Evolutionary conservation across 2,329 filamentous ascomycete genomes (phyloP).

Genomic region (Fusarium anthophilum): DNA sequence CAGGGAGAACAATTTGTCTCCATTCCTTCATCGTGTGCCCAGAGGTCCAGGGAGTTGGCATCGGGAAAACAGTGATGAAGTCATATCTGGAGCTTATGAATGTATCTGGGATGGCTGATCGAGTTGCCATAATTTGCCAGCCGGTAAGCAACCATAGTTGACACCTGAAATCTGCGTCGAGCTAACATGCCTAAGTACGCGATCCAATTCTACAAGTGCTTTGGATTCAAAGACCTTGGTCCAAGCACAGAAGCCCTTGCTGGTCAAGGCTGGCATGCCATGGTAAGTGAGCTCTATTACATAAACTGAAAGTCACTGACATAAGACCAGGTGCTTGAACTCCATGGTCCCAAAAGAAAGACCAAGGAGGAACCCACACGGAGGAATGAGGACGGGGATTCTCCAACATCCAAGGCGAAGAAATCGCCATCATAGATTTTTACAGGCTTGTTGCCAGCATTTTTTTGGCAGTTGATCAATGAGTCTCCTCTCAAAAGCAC

Average conservation of each 20-base stretch:
- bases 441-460: neutral
- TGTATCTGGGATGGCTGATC: constrained; percentile 73
- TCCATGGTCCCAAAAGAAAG: constrained; percentile 39
- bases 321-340: constrained; percentile 34
- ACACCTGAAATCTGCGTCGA: too few relatives aligned
- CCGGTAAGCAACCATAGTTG: constrained; percentile 59
- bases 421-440: constrained; percentile 7
- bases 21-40: constrained; percentile 86
- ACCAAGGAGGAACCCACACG: constrained; percentile 38
- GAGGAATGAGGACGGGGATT: constrained; percentile 26
- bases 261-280: constrained; percentile 83
- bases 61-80: constrained; percentile 78
- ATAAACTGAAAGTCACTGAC: neutral
- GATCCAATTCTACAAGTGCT: constrained; percentile 77
- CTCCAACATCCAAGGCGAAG: constrained; percentile 7
- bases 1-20: constrained; percentile 78
- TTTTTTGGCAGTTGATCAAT: neutral
- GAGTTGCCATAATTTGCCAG: constrained; percentile 80
- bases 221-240: constrained; percentile 76
- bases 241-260: constrained; percentile 76
- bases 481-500: constrained; percentile 6
- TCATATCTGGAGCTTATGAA: constrained; percentile 82
- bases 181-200: constrained; percentile 59
- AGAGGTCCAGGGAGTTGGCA: constrained; percentile 75
- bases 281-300: constrained; percentile 63